A percentile compares a stretch with the other conserved stretches of the same genome.
Evolutionary conservation across 139 green algal genomes (phyloP).

Genomic region (Asterochloris sp.): DNA sequence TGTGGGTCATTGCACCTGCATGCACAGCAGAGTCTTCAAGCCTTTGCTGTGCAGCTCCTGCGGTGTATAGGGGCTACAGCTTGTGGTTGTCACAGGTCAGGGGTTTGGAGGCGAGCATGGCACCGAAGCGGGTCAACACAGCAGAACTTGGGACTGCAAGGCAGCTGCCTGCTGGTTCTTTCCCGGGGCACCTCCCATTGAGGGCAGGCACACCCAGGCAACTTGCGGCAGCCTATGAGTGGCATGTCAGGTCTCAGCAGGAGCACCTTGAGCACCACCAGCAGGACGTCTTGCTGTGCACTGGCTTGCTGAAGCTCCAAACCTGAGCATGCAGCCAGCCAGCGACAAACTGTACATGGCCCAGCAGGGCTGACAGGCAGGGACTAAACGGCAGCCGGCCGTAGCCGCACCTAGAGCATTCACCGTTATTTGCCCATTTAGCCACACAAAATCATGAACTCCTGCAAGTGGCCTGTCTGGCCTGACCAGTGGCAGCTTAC

Average conservation of each 20-base stretch:
- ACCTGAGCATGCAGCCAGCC: too few relatives aligned
- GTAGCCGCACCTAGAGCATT: not conserved
- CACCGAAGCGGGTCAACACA: not conserved
- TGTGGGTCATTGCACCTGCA: conserved; percentile 10
- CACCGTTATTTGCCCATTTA: not conserved
- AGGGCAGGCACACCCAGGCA: not conserved
- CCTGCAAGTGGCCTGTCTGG: not conserved
- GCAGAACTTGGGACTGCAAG: not conserved
- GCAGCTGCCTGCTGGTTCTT: not conserved
- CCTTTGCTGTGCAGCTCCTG: not conserved
- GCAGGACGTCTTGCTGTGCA: too few relatives aligned
- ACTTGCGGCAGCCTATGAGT: too few relatives aligned
- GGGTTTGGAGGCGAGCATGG: not conserved
- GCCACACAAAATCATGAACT: not conserved
- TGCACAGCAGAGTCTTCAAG: not conserved
- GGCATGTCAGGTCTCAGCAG: too few relatives aligned
- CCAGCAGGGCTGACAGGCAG: not conserved
- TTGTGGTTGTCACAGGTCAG: not conserved
- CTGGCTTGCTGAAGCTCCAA: too few relatives aligned
- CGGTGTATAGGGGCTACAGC: not conserved
- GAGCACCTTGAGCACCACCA: too few relatives aligned
- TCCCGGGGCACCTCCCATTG: not conserved
- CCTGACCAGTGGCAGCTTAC: too few relatives aligned
- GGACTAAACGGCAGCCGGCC: not conserved
- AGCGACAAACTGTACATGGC: not conserved